Percentiles rank a stretch among this genome's conserved stretches.
These are phyloP conservation scores for Gloeophyllum trabeum DNA, from an alignment of 768 basidiomycete genomes.

Conservation along the genomic window DNA sequence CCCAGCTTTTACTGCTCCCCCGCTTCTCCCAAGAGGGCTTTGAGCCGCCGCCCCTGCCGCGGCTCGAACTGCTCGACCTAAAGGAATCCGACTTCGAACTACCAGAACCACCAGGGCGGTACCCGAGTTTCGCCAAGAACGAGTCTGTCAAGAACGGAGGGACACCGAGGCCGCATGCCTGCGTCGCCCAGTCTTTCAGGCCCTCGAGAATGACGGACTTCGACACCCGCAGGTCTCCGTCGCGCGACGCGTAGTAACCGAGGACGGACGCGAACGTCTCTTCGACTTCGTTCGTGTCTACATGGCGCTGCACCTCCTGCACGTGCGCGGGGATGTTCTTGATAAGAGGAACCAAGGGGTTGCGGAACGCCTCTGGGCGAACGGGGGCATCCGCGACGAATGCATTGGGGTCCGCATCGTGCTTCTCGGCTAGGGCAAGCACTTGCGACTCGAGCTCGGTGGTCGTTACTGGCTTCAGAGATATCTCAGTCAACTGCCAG, in stretches of 20 bases:
- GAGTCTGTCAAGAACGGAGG: conserved; percentile 39
- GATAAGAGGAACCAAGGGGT: conserved; percentile 7
- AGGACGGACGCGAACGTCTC: conserved; percentile 57
- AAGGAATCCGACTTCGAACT: not conserved
- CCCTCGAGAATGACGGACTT: conserved; percentile 38
- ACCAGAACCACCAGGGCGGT: not conserved
- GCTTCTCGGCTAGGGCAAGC: conserved; percentile 29
- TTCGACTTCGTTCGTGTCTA: conserved; percentile 40
- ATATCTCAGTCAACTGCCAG: conserved; percentile 51
- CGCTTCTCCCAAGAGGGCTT: not conserved
- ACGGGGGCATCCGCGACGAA: conserved; percentile 15
- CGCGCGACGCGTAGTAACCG: conserved; percentile 58
- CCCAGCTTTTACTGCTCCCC: not conserved
- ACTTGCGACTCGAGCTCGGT: conserved; percentile 36
- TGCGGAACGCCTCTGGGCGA: conserved; percentile 5
- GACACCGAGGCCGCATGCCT: conserved; percentile 36
- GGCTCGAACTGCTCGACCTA: too few relatives aligned
- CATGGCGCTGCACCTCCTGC: conserved; percentile 16
- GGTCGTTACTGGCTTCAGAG: conserved; percentile 48
- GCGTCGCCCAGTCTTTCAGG: conserved; percentile 48
- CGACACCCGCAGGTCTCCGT: conserved; percentile 32
- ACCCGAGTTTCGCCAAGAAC: conserved; percentile 33
- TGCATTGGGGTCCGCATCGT: conserved; percentile 31
- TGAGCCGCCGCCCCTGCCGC: too few relatives aligned
- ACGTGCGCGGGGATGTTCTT: conserved; percentile 19